phyloP scores from a whole-genome alignment of 768 basidiomycete genomes.

The Mycena rosella region DNA sequence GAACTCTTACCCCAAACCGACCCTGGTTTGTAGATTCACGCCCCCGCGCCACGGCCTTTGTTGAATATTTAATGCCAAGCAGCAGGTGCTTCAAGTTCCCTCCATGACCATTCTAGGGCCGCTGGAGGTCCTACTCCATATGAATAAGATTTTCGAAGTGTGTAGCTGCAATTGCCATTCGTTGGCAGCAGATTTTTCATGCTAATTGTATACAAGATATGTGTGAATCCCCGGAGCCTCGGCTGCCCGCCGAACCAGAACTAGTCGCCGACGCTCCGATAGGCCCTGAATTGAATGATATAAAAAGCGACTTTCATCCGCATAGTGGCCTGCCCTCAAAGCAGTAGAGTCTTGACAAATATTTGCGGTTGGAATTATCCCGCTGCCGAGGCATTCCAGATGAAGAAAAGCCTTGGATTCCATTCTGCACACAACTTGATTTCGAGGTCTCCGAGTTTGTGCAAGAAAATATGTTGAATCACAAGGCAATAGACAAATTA shows the following conservation, averaged over 20 bases:
- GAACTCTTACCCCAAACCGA: not conserved
- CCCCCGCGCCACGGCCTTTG: too few species aligned
- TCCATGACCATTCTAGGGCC: not conserved
- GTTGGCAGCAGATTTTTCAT: not conserved
- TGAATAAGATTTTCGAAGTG: not conserved
- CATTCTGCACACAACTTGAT: slow-evolving; percentile 3
- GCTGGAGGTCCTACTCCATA: not conserved
- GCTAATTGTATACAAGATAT: slow-evolving; percentile 1
- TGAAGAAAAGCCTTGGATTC: not conserved
- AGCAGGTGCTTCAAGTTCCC: not conserved
- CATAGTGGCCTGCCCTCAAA: not conserved
- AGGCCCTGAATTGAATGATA: not conserved
- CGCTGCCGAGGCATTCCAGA: not conserved
- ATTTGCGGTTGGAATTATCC: not conserved
- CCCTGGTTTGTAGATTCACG: not conserved
- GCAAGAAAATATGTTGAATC: not conserved
- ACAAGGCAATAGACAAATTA: not conserved
- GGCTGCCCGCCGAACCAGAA: not conserved
- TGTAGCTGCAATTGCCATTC: slow-evolving; percentile 2
- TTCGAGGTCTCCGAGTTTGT: slow-evolving; percentile 11
- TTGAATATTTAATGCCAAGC: not conserved
- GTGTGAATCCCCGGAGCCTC: not conserved
- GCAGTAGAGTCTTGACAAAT: not conserved
- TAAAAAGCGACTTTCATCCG: not conserved
- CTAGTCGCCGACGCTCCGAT: not conserved